phyloP scores from a whole-genome alignment of 352 stramenopile species.

The Phytophthora rubi region DNA sequence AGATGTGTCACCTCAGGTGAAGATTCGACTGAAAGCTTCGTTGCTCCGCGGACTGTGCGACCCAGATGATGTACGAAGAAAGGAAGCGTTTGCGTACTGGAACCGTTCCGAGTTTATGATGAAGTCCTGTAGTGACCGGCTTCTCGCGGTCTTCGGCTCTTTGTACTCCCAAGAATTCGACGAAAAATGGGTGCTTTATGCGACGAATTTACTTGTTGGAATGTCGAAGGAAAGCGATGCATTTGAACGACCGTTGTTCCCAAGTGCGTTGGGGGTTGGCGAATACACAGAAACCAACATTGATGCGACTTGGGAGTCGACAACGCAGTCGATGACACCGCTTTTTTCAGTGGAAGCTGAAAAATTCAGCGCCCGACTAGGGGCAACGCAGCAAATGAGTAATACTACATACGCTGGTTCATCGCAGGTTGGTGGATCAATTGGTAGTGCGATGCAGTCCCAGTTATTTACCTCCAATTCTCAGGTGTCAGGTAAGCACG shows the following conservation, averaged over 20 bases:
- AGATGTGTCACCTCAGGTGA: slow-evolving; percentile 15
- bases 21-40: slow-evolving; percentile 37
- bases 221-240: slow-evolving; percentile 35
- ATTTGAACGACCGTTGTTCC: slow-evolving; percentile 56
- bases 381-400: slow-evolving; percentile 11
- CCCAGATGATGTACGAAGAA: slow-evolving; percentile 45
- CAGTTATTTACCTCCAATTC: slow-evolving; percentile 45
- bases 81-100: slow-evolving; percentile 60
- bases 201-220: slow-evolving; percentile 62
- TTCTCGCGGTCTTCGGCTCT: slow-evolving; percentile 62
- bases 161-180: slow-evolving; percentile 53
- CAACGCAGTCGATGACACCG: slow-evolving; percentile 71
- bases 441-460: slow-evolving; percentile 44
- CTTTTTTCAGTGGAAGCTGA: slow-evolving; percentile 81
- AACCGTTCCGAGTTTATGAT: slow-evolving; percentile 36
- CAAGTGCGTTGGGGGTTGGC: slow-evolving; percentile 47
- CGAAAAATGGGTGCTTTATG: slow-evolving; percentile 75
- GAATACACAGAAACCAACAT: slow-evolving; percentile 64
- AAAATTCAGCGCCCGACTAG: slow-evolving; percentile 36
- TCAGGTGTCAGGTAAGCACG: slow-evolving; percentile 24
- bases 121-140: slow-evolving; percentile 42
- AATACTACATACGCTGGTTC: slow-evolving; percentile 3
- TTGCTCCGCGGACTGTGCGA: slow-evolving; percentile 66
- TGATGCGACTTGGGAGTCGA: slow-evolving; percentile 73
- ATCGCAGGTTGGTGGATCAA: slow-evolving; percentile 17